Conservation (phyloP, 1,284 basidiomycete species). For the Wolfiporia cocos region DNA sequence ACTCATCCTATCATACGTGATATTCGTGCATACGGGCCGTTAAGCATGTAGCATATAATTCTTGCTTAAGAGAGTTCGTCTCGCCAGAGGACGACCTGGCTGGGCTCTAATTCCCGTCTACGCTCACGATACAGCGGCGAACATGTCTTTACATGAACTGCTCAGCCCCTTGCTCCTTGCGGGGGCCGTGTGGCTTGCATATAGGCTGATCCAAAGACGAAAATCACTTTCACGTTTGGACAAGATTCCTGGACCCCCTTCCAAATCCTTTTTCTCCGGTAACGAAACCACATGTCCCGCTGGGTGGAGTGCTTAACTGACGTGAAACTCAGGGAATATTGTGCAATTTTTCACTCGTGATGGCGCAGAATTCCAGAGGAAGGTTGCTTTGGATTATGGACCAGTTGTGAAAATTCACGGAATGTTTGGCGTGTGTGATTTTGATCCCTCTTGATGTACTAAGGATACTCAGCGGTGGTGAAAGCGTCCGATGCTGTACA, state of each 20-base stretch:
- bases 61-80: too few species aligned
- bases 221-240: neutral
- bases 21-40: too few species aligned
- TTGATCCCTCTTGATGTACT: neutral
- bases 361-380: neutral
- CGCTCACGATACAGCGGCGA: too few species aligned
- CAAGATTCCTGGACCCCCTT: neutral
- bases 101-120: too few species aligned
- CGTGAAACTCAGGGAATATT: neutral
- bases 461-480: neutral
- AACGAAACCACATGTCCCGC: neutral
- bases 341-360: neutral
- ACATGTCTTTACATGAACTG: too few species aligned
- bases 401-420: conserved; percentile 5
- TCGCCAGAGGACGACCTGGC: too few species aligned
- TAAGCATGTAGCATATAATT: too few species aligned
- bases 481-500: conserved; percentile 26
- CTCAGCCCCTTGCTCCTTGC: too few species aligned
- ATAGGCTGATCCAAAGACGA: neutral
- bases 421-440: conserved; percentile 2
- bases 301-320: neutral
- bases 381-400: conserved; percentile 1
- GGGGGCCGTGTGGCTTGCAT: neutral
- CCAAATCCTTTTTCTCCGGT: neutral
- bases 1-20: too few species aligned